These are phyloP conservation scores for Exutisphaerella laricina DNA, from an alignment of 2,329 filamentous ascomycete species.

Conservation along the genomic window DNA sequence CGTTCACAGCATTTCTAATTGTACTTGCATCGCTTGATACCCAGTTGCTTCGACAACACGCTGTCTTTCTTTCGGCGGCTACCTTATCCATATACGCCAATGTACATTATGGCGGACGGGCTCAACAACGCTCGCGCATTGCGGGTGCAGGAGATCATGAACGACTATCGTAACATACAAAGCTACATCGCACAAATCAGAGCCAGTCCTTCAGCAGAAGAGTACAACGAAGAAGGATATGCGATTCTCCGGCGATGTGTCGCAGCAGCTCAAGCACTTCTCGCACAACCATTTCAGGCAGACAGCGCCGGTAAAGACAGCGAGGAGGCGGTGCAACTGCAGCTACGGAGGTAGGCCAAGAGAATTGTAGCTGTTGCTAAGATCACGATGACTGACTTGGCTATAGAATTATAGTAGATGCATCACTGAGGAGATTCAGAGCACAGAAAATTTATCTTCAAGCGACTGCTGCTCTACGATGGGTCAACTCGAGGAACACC, in stretches of 20 bases:
- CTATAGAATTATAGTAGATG: constrained; percentile 54
- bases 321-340: constrained; percentile 51
- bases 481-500: constrained; percentile 50
- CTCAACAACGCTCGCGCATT: constrained; percentile 59
- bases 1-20: too few relatives aligned
- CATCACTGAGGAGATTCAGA: constrained; percentile 55
- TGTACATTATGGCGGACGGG: constrained; percentile 49
- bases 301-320: constrained; percentile 29
- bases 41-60: constrained; percentile 1
- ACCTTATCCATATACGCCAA: constrained; percentile 2
- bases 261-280: constrained; percentile 50
- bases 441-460: constrained; percentile 57
- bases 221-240: constrained; percentile 56
- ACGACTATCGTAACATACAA: constrained; percentile 58
- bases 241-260: constrained; percentile 52
- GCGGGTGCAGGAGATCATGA: constrained; percentile 58
- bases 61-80: constrained; percentile 3
- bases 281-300: constrained; percentile 47
- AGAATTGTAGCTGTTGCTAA: too few relatives aligned
- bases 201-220: constrained; percentile 47
- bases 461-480: constrained; percentile 53
- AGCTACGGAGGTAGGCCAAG: constrained; percentile 56
- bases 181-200: constrained; percentile 53
- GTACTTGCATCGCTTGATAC: too few relatives aligned
- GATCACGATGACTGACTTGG: constrained; percentile 7